Conservation (phyloP, 345 rosid genomes). For the Punica granatum region DNA sequence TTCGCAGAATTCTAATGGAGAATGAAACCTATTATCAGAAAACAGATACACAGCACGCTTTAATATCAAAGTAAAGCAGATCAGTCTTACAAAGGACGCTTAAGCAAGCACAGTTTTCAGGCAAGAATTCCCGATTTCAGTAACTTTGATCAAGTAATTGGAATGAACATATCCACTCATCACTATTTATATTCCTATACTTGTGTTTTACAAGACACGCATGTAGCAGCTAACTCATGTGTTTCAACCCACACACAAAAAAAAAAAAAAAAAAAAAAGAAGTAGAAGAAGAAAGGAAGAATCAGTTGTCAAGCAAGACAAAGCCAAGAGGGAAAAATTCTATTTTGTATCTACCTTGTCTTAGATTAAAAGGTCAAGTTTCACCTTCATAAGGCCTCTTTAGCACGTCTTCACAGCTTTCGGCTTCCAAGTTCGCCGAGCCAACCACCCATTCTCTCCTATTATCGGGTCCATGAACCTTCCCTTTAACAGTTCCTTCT, state of each 20-base stretch:
- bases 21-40: no score
- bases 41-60: no score
- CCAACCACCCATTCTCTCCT: constrained; percentile 45
- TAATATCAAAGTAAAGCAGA: no score
- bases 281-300: neutral
- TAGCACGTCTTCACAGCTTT: constrained; percentile 24
- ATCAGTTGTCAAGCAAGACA: neutral
- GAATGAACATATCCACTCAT: neutral
- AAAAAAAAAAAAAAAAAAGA: no score
- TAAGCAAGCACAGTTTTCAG: no score
- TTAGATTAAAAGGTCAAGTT: neutral
- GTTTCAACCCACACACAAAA: neutral
- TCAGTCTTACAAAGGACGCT: no score
- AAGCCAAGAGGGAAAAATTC: neutral
- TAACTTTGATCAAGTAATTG: neutral
- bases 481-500: constrained; percentile 37
- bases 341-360: neutral
- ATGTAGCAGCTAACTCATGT: neutral
- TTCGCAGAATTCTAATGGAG: no score
- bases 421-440: constrained; percentile 43
- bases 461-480: constrained; percentile 36
- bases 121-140: no score
- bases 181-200: neutral
- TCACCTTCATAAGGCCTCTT: neutral
- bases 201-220: neutral